Evolutionary conservation across 129 eudicot genomes (phyloP), one percentile per base, ranked within the genome.

Genomic region (Rutidosis leptorrhynchoides): DNA sequence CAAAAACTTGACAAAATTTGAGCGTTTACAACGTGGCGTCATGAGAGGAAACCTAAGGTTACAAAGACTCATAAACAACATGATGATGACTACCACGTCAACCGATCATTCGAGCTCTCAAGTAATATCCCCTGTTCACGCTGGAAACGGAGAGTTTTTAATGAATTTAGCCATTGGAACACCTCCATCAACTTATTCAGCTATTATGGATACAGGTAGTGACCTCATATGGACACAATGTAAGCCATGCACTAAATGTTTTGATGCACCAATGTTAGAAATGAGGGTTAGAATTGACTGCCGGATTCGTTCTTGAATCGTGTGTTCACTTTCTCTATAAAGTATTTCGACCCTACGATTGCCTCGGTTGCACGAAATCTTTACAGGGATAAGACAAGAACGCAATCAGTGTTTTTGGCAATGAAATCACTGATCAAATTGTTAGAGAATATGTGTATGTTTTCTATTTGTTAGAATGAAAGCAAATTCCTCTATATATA

Each of bases 201-300:
- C 96, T 7, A 91, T 87, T 4, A 51, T 92, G 70, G 98, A 92
- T 63, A 88, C 96, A 0, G 98, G 98, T 0, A 92, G 98, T 64
- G 98, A 92, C 70, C 69, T 92, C 0, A 81, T 88, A 3, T 92
- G 98, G 98, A 85, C 95, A 12, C 98, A 92, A 42, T 92, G 98
- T 65, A 76, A 80, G 69, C 96, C 98, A 45, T 92, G 98, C 78
- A 70, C 73, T 2, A 67, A 84, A 8, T 93, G 98, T 62, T 93
- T 74, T 30, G 75, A 80, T 46, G 87, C 82, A 46, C 72, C 91
- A n/a, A n/a, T n/a, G n/a, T n/a, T n/a, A n/a, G n/a, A n/a, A n/a
- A n/a, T n/a, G n/a, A n/a, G n/a, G n/a, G n/a, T n/a, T n/a, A n/a
- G n/a, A n/a, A n/a, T n/a, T n/a, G n/a, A n/a, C n/a, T n/a, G n/a